Percentiles rank a stretch among this genome's conserved stretches.
phyloP scores from a whole-genome alignment of 2,329 filamentous ascomycete species.

The Pleoardoris graminearum region DNA sequence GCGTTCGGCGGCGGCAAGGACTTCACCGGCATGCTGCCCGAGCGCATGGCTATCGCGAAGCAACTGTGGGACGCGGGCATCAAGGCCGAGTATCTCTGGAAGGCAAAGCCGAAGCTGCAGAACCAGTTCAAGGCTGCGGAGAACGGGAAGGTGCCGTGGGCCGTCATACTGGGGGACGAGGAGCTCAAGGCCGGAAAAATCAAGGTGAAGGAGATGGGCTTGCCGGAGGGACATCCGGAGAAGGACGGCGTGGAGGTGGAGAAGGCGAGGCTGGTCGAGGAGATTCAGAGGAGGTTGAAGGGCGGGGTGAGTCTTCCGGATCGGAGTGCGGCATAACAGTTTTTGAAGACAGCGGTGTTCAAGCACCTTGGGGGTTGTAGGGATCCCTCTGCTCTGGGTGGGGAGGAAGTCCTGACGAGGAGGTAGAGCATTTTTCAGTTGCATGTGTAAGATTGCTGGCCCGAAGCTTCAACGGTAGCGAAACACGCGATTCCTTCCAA shows the following conservation, averaged over 20 bases:
- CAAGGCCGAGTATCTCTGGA: conserved; percentile 89
- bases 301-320: conserved; percentile 19
- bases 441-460: no score
- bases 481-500: no score
- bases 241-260: conserved; percentile 83
- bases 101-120: conserved; percentile 85
- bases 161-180: conserved; percentile 87
- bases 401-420: neutral
- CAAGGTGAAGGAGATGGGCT: conserved; percentile 82
- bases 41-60: conserved; percentile 80
- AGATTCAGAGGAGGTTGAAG: conserved; percentile 60
- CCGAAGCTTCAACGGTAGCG: no score
- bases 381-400: neutral
- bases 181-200: conserved; percentile 83
- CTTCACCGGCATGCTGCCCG: conserved; percentile 76
- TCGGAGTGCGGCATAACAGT: conserved; percentile 5
- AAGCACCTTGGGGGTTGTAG: neutral
- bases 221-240: conserved; percentile 80
- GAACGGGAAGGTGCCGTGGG: conserved; percentile 76
- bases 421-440: neutral
- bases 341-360: neutral
- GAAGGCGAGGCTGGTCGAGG: conserved; percentile 63
- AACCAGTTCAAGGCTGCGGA: conserved; percentile 93
- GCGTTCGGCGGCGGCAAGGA: conserved; percentile 86
- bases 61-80: conserved; percentile 84